Conservation (phyloP, 495 filamentous ascomycete genomes). For the Xylaria telfairii region DNA sequence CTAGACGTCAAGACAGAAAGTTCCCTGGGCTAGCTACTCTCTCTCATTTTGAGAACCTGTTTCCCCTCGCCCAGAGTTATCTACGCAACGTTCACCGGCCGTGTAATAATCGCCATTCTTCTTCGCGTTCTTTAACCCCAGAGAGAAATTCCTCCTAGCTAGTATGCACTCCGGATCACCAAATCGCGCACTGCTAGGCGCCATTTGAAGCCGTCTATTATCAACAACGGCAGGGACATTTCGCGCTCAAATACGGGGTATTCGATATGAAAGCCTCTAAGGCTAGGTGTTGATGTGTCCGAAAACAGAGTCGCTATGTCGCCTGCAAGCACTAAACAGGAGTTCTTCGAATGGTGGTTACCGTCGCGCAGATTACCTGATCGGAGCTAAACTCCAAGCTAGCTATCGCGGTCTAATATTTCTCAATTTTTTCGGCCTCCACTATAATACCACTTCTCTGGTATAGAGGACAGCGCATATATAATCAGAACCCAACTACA, state of each 20-base stretch:
- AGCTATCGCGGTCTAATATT: neutral
- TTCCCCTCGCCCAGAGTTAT: neutral
- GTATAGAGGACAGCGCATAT: neutral
- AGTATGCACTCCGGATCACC: neutral
- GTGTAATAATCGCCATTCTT: neutral
- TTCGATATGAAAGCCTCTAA: neutral
- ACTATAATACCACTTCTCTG: neutral
- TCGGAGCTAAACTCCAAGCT: too few relatives aligned
- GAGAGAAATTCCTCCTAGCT: neutral
- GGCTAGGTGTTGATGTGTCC: neutral
- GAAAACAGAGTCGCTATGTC: neutral
- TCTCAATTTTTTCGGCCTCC: neutral
- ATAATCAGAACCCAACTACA: too few relatives aligned
- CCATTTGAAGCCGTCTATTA: neutral
- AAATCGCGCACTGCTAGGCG: neutral
- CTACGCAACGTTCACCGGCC: neutral
- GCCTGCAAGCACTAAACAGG: neutral
- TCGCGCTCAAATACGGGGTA: neutral
- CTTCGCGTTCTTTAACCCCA: neutral
- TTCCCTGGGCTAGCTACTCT: neutral
- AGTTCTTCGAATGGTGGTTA: neutral
- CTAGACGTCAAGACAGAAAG: neutral
- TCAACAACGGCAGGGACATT: neutral
- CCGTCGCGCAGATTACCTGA: neutral
- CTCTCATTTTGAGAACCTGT: neutral